Conservation (phyloP, 768 basidiomycete species). For the Chalciporus chontae region DNA sequence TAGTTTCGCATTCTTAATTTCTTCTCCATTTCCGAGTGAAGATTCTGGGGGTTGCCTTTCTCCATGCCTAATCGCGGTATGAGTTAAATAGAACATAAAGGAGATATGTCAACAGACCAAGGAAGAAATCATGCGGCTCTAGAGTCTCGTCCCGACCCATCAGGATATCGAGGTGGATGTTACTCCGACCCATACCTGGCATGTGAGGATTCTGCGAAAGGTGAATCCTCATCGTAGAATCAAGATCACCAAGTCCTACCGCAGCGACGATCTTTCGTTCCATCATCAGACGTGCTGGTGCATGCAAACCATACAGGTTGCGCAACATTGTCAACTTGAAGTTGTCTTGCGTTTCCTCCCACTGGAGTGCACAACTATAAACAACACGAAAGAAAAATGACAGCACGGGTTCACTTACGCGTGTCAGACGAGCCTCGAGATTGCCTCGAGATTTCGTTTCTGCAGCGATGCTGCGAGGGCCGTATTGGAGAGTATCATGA, state of each 20-base stretch:
- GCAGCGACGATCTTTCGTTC: slow-evolving; percentile 82
- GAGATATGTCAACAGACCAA: slow-evolving; percentile 44
- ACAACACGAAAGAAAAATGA: neutral
- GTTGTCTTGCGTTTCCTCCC: slow-evolving; percentile 92
- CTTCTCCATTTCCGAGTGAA: slow-evolving; percentile 69
- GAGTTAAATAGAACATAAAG: slow-evolving; percentile 1
- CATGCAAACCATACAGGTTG: slow-evolving; percentile 80
- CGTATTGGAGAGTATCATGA: slow-evolving; percentile 86
- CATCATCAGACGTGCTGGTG: slow-evolving; percentile 89
- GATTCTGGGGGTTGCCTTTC: slow-evolving; percentile 44
- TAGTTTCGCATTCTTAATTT: slow-evolving; percentile 42
- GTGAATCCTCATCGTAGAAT: neutral
- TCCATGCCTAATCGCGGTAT: slow-evolving; percentile 47
- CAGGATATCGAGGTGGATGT: slow-evolving; percentile 88
- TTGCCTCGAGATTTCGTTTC: slow-evolving; percentile 61
- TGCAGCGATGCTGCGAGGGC: slow-evolving; percentile 75
- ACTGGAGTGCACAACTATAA: slow-evolving; percentile 45
- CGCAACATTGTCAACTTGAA: slow-evolving; percentile 81
- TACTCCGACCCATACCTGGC: slow-evolving; percentile 61
- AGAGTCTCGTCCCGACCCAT: slow-evolving; percentile 89
- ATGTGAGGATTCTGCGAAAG: slow-evolving; percentile 58
- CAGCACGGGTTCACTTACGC: slow-evolving; percentile 44
- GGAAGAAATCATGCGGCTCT: slow-evolving; percentile 76
- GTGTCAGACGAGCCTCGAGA: slow-evolving; percentile 70
- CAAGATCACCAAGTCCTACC: slow-evolving; percentile 37